phyloP scores from a whole-genome alignment of 371 early-diverging fungal species.

The Funneliformis caledonium region DNA sequence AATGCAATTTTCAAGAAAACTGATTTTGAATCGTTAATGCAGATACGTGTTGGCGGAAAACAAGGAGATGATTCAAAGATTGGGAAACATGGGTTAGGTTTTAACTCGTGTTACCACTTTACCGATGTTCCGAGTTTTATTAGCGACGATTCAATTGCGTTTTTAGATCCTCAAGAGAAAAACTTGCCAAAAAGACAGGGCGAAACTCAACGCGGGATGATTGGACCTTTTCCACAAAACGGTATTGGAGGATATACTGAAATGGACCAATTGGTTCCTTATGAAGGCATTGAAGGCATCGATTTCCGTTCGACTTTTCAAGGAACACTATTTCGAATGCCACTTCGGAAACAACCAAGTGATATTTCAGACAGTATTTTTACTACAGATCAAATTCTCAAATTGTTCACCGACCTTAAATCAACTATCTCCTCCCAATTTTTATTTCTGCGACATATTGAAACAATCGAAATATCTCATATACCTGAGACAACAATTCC shows the following conservation, averaged over 20 bases:
- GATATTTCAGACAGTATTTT: constrained; percentile 23
- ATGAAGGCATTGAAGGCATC: constrained; percentile 40
- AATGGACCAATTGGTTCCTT: constrained; percentile 43
- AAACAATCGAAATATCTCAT: constrained; percentile 37
- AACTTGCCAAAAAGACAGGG: constrained; percentile 38
- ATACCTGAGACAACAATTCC: neutral
- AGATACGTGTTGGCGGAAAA: constrained; percentile 48
- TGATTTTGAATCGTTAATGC: constrained; percentile 44
- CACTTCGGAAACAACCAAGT: constrained; percentile 36
- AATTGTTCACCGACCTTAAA: constrained; percentile 39
- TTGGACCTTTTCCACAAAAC: constrained; percentile 38
- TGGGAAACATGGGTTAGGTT: constrained; percentile 49
- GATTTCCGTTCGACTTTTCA: constrained; percentile 40
- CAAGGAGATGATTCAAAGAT: constrained; percentile 43
- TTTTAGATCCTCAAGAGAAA: constrained; percentile 46
- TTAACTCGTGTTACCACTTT: constrained; percentile 49
- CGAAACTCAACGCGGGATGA: neutral
- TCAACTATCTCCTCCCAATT: constrained; percentile 40
- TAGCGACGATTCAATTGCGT: constrained; percentile 44
- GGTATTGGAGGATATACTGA: neutral
- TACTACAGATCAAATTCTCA: neutral
- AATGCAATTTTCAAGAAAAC: constrained; percentile 44
- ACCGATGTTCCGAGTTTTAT: constrained; percentile 50
- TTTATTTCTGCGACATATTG: constrained; percentile 45
- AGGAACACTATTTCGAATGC: constrained; percentile 50